phyloP scores from a whole-genome alignment of 306 rosid genomes.

The Trifolium subterraneum region DNA sequence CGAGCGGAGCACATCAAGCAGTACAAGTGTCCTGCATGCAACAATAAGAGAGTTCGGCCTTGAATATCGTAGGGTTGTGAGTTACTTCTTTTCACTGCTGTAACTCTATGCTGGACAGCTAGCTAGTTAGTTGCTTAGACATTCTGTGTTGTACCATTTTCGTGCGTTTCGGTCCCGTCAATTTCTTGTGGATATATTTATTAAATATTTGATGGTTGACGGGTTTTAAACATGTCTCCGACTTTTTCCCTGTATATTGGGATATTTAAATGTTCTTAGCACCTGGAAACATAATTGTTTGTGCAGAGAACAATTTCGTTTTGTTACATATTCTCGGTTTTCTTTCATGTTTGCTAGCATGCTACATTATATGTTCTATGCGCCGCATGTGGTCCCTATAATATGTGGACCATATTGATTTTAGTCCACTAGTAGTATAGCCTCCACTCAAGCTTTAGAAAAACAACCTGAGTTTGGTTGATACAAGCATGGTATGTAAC shows the following conservation, averaged over 20 bases:
- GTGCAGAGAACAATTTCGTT: slow-evolving; percentile 25
- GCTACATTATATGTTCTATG: neutral
- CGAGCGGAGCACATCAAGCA: slow-evolving; percentile 52
- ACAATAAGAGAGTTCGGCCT: slow-evolving; percentile 52
- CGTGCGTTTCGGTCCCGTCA: slow-evolving; percentile 42
- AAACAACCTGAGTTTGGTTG: neutral
- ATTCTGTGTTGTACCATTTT: slow-evolving; percentile 41
- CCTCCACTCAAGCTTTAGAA: slow-evolving; percentile 2
- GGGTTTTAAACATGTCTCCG: slow-evolving; percentile 32
- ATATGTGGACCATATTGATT: neutral
- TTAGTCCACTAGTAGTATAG: slow-evolving; percentile 1
- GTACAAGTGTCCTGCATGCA: slow-evolving; percentile 55
- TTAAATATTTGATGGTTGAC: slow-evolving; percentile 39
- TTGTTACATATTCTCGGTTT: neutral
- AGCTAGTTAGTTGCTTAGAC: slow-evolving; percentile 50
- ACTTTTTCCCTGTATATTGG: slow-evolving; percentile 22
- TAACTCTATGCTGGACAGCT: slow-evolving; percentile 51
- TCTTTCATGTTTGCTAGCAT: slow-evolving; percentile 14
- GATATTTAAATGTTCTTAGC: slow-evolving; percentile 21
- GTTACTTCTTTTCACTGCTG: slow-evolving; percentile 43
- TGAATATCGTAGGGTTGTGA: slow-evolving; percentile 49
- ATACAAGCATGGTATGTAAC: neutral
- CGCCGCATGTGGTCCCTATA: neutral
- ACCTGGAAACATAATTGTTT: slow-evolving; percentile 22
- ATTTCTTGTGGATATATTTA: slow-evolving; percentile 39